Percentiles rank a stretch among this genome's conserved stretches.
Conservation (phyloP, 305 asterid genomes). For the Nicotiana rustica region DNA sequence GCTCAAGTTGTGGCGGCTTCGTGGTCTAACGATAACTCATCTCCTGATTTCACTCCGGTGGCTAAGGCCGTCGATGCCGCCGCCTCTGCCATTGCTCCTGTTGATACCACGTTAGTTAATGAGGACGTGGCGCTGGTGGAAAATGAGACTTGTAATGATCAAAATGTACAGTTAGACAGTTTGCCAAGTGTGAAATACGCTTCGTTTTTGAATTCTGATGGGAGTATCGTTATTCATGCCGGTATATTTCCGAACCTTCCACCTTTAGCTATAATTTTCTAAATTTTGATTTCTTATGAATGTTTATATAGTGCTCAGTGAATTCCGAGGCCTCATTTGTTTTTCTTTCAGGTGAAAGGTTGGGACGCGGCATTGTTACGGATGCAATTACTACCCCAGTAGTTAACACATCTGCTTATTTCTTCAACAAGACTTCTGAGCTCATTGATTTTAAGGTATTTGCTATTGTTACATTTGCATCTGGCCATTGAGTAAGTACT, state of each 20-base stretch:
- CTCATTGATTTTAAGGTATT: conserved; percentile 92
- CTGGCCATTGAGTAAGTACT: neutral
- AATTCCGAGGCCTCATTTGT: neutral
- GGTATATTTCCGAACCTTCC: conserved; percentile 50
- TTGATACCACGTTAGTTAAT: no score
- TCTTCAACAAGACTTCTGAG: conserved; percentile 87
- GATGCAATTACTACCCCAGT: conserved; percentile 97
- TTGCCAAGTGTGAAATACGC: conserved; percentile 54
- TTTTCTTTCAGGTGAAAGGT: conserved; percentile 77
- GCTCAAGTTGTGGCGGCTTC: conserved; percentile 99
- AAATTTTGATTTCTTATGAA: no score
- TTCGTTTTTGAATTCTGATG: conserved; percentile 78
- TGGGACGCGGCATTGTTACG: conserved; percentile 81
- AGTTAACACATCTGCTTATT: conserved; percentile 91
- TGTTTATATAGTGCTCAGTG: neutral
- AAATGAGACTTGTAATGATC: conserved; percentile 45
- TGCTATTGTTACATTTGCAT: conserved; percentile 25
- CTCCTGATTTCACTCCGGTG: conserved; percentile 47
- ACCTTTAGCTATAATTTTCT: no score
- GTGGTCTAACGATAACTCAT: conserved; percentile 76
- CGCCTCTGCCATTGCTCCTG: conserved; percentile 48
- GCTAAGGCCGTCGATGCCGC: conserved; percentile 75
- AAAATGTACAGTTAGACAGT: conserved; percentile 61
- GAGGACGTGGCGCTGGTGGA: conserved; percentile 38
- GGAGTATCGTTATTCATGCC: conserved; percentile 94